Evolutionary conservation across 208 protist genomes (phyloP).

Genomic region (Zelonia costaricensis): DNA sequence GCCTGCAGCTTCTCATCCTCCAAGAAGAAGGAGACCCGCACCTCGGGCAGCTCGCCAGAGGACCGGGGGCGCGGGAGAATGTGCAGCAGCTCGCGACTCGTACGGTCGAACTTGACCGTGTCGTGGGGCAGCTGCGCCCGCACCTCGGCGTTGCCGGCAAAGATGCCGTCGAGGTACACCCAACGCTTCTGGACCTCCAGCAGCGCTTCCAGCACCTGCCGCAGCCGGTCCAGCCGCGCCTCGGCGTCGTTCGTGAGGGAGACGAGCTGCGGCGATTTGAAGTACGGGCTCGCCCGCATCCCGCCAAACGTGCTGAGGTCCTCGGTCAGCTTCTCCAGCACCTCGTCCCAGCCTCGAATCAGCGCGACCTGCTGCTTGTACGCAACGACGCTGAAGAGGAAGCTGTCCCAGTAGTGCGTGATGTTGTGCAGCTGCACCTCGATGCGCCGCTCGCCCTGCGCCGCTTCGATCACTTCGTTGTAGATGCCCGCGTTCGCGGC

Average conservation of each 20-base stretch:
- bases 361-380: constrained; percentile 96
- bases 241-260: constrained; percentile 89
- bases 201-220: constrained; percentile 91
- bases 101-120: constrained; percentile 91
- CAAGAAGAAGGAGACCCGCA: constrained; percentile 88
- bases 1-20: constrained; percentile 90
- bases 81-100: constrained; percentile 94
- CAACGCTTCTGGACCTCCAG: constrained; percentile 97
- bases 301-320: constrained; percentile 93
- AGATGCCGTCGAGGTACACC: constrained; percentile 99
- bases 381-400: constrained; percentile 92
- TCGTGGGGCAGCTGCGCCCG: constrained; percentile 95
- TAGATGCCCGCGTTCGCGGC: constrained; percentile 94
- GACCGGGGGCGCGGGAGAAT: constrained; percentile 90
- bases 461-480: constrained; percentile 88
- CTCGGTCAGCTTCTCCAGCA: constrained; percentile 94
- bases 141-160: constrained; percentile 95
- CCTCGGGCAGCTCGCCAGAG: constrained; percentile 40
- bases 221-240: constrained; percentile 91
- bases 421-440: constrained; percentile 89
- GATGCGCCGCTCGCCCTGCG: constrained; percentile 88
- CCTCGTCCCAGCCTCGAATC: constrained; percentile 97
- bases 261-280: constrained; percentile 67
- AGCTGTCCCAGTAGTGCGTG: constrained; percentile 91
- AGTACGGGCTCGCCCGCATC: constrained; percentile 98